Conservation (phyloP, 495 filamentous ascomycete genomes). For the Aspergillus heteromorphus region DNA sequence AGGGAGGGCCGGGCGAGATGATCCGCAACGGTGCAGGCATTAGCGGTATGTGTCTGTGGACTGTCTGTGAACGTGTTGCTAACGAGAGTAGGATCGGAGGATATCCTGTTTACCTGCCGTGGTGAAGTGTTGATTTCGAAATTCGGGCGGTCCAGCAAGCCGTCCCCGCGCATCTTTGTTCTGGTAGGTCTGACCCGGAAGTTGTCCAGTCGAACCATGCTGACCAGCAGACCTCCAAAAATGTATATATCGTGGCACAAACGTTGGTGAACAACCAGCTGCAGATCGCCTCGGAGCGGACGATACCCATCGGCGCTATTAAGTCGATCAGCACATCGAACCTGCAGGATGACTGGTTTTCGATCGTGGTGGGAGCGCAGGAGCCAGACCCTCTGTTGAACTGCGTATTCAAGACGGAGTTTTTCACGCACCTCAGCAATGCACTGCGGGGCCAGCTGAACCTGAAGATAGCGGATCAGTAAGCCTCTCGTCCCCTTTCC, state of each 20-base stretch:
- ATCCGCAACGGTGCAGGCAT: conserved; percentile 68
- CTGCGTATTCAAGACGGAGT: conserved; percentile 94
- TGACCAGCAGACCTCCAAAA: conserved; percentile 59
- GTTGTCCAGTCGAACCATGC: background rate
- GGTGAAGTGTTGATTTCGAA: conserved; percentile 86
- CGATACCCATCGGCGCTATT: conserved; percentile 77
- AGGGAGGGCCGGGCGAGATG: conserved; percentile 73
- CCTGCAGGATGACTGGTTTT: conserved; percentile 93
- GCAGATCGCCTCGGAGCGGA: conserved; percentile 72
- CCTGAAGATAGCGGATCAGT: conserved; percentile 71
- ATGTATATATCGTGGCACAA: conserved; percentile 84
- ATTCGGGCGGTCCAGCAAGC: conserved; percentile 92
- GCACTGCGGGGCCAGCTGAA: conserved; percentile 72
- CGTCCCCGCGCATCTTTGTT: conserved; percentile 76
- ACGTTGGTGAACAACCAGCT: conserved; percentile 75
- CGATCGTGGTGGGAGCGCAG: conserved; percentile 81
- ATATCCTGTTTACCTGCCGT: conserved; percentile 81
- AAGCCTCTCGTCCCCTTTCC: no score
- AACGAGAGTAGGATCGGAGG: conserved; percentile 52
- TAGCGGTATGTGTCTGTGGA: conserved; percentile 32
- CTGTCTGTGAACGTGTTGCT: background rate
- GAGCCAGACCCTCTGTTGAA: conserved; percentile 88
- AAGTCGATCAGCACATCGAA: conserved; percentile 76
- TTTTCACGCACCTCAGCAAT: conserved; percentile 82
- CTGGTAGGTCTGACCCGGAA: conserved; percentile 59